Percentiles rank a stretch among this genome's conserved stretches.
Evolutionary conservation across 164 flowering plant species (phyloP).

Genomic region (Magnolia sinica): DNA sequence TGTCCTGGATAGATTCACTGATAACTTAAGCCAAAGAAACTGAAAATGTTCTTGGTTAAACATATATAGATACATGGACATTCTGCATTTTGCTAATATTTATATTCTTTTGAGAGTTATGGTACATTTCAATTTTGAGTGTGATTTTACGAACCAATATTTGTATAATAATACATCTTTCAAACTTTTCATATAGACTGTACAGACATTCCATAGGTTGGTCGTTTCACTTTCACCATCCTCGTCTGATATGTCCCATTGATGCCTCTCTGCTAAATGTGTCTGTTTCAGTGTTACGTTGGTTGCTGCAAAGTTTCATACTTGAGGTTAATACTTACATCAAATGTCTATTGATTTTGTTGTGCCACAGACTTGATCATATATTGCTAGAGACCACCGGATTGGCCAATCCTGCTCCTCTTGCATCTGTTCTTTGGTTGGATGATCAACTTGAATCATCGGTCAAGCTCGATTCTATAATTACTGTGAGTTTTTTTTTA

Average conservation of each 20-base stretch:
- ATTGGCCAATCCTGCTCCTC: constrained; percentile 93
- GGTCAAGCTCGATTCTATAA: constrained; percentile 82
- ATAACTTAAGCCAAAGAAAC: not conserved
- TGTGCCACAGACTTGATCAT: constrained; percentile 71
- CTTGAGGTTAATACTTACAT: not conserved
- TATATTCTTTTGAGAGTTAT: not conserved
- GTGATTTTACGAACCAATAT: too few relatives aligned
- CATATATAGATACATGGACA: too few relatives aligned
- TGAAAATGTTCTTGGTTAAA: not conserved
- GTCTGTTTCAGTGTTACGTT: not conserved
- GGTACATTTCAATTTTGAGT: too few relatives aligned
- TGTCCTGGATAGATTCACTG: not conserved
- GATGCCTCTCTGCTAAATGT: not conserved
- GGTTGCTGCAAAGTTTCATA: not conserved
- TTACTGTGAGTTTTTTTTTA: constrained; percentile 59
- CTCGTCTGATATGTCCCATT: not conserved
- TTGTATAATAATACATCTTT: too few relatives aligned
- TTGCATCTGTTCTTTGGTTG: constrained; percentile 97
- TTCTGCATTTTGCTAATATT: not conserved
- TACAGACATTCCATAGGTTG: not conserved
- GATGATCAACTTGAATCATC: constrained; percentile 96
- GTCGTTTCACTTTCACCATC: not conserved
- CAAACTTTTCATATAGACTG: too few relatives aligned
- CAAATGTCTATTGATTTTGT: constrained; percentile 3
- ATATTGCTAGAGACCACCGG: constrained; percentile 94